Evolutionary conservation across 805 yeast species (phyloP).

Genomic region (Wickerhamomyces hampshirensis): DNA sequence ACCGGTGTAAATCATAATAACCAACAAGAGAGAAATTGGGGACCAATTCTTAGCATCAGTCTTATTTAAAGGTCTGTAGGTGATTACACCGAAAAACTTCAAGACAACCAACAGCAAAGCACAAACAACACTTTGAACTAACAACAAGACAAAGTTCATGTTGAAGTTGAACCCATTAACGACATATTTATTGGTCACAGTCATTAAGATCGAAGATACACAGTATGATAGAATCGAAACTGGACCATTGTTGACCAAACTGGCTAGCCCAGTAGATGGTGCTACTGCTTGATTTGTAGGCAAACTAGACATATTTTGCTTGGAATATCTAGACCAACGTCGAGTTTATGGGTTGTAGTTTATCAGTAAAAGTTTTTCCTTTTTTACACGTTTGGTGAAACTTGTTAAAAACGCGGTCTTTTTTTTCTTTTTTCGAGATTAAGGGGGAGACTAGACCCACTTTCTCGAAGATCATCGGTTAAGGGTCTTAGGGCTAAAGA

Average conservation of each 20-base stretch:
- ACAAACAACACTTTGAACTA: constrained; percentile 86
- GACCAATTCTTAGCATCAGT: constrained; percentile 94
- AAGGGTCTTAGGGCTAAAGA: too few species aligned
- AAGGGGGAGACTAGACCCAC: too few species aligned
- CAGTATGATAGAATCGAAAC: constrained; percentile 82
- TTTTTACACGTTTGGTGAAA: too few species aligned
- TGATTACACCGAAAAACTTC: constrained; percentile 70
- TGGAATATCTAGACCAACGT: too few species aligned
- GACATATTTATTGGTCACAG: constrained; percentile 94
- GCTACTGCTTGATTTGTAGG: not conserved
- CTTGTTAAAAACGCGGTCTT: too few species aligned
- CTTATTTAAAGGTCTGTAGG: constrained; percentile 78
- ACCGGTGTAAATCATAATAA: constrained; percentile 91
- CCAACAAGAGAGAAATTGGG: constrained; percentile 87
- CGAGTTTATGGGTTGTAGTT: too few species aligned
- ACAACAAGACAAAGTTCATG: constrained; percentile 84
- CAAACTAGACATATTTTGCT: not conserved
- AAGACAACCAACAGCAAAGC: constrained; percentile 65
- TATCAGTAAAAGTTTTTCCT: too few species aligned
- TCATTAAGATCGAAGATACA: constrained; percentile 92
- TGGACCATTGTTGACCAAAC: constrained; percentile 43
- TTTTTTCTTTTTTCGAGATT: too few species aligned
- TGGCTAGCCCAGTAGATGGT: constrained; percentile 18
- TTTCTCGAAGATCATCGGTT: too few species aligned
- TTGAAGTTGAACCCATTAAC: constrained; percentile 65